Base-by-base conservation (phyloP, 169 alveolate genomes). In the Plasmodium relictum region DNA sequence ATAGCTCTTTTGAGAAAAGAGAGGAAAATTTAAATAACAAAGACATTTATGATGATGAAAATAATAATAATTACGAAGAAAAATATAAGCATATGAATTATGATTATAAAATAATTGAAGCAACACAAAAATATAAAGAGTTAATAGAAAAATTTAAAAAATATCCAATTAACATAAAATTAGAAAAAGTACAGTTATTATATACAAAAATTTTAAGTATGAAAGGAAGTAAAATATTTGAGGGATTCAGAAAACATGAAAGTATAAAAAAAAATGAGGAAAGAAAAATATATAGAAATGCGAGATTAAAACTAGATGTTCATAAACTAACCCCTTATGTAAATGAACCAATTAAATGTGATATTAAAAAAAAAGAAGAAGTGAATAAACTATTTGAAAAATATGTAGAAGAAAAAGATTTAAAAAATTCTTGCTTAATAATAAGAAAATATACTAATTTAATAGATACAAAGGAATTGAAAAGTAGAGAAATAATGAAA, bases 281-380 rank as follows among this genome's bases (percentile, higher is more conserved):
- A n/a, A 74, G 80, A 45, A 88, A 71, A 39, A 62, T 71, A 5
- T 72, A 71, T 72, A 31, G 91, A 4, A 65, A 85, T 45, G 73
- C 74, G 8, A 18, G 73, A 26, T 31, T 73, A 45, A 88, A 78
- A 48, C 22, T 94, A 26, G 92, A 94, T 86, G 59, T 88, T 48
- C 88, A 94, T 48, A 91, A 94, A 6, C 87, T 94, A 16, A 90
- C 94, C 9, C 96, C 96, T 8, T 94, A 90, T 85, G 54, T 94
- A 61, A 61, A 94, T 70, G 91, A 93, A 52, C 96, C 96, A 2
- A 62, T 71, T n/a, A 92, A 94, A 66, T 94, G 92, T 59, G 93
- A 94, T 41, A 92, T 88, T 37, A 92, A 94, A 73, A 74, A 88
- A 70, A 93, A 88, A 54, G 56, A 70, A 73, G 73, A 83, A 44